A percentile compares a stretch with the other conserved stretches of the same genome.
Evolutionary conservation across 2,329 filamentous ascomycete species (phyloP).

Genomic region (Aspergillus candidus): DNA sequence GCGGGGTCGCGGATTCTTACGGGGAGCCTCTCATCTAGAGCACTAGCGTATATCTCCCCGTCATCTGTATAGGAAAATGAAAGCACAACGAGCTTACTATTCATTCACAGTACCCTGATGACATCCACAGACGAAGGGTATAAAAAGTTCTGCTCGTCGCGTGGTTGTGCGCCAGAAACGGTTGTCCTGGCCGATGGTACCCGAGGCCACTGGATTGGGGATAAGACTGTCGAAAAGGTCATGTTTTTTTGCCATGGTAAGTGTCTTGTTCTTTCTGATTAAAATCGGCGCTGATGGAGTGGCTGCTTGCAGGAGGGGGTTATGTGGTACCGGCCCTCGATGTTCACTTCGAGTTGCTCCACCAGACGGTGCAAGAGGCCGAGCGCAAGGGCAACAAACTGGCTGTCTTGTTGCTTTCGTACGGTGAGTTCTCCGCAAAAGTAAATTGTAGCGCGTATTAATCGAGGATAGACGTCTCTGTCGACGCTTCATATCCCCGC

Average conservation of each 20-base stretch:
- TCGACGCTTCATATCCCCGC: slow-evolving; percentile 2
- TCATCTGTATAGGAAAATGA: no score
- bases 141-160: background rate
- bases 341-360: slow-evolving; percentile 1
- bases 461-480: background rate
- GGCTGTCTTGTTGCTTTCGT: slow-evolving; percentile 2
- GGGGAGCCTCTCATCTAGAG: no score
- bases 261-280: background rate
- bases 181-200: slow-evolving; percentile 2
- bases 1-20: no score
- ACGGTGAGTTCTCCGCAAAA: background rate
- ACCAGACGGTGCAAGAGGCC: background rate
- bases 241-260: slow-evolving; percentile 4
- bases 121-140: slow-evolving; percentile 2
- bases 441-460: no score
- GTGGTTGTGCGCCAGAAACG: background rate
- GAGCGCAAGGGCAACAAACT: background rate
- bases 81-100: no score
- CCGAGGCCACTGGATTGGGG: slow-evolving; percentile 5
- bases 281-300: no score
- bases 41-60: no score
- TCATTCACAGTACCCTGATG: no score
- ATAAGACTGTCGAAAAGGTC: slow-evolving; percentile 3
- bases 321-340: slow-evolving; percentile 1
- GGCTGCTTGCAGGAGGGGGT: slow-evolving; percentile 1